Evolutionary conservation across 2,329 filamentous ascomycete genomes (phyloP), one percentile per base, ranked within the genome.

Genomic region (Sphaerulina musiva): DNA sequence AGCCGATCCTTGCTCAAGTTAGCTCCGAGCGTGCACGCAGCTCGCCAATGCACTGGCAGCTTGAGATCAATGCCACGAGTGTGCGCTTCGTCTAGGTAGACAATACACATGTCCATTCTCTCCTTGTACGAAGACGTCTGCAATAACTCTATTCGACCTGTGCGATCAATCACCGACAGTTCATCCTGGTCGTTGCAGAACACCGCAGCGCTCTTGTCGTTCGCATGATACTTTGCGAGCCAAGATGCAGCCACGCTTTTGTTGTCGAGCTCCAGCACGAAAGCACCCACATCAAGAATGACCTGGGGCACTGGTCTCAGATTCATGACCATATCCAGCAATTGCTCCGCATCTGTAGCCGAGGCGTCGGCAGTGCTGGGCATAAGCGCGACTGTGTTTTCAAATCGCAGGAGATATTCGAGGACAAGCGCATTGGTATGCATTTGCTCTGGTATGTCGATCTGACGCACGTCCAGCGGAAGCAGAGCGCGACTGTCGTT

Each of bases 41-140:
- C 87, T 0, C 80, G 73, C 59, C 83, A 84, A 8, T 76, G 4
- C 0, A 55, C 52, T 0, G 84, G 86, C 0, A 89, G 67, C 32
- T 77, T 80, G 0, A 90, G 64, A 57, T 91, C 86, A 0, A 79
- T 88, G 0, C 87, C 86, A 8, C 86, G 69, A 0, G 85, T 87
- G 57, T 90, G 85, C 0, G 79, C 77, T 53, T 90, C 82, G 46
- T 90, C 86, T 0, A 91, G 72, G 49, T 83, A 90, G 0, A 89
- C 74, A 0, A 87, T 66, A 52, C 85, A 90, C 0, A 59, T 59
- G 3, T 82, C 79, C 0, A 85, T 67, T 4, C 82, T 76, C 0
- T 74, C 71, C 0, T 71, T 68, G 60, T 80, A 88, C 0, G 83
- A 76, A 0, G 86, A 89, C 0, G 72, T 76, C 3, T 78, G 74